phyloP scores from a whole-genome alignment of 163 green algal species.

The Scenedesmus sp. region DNA sequence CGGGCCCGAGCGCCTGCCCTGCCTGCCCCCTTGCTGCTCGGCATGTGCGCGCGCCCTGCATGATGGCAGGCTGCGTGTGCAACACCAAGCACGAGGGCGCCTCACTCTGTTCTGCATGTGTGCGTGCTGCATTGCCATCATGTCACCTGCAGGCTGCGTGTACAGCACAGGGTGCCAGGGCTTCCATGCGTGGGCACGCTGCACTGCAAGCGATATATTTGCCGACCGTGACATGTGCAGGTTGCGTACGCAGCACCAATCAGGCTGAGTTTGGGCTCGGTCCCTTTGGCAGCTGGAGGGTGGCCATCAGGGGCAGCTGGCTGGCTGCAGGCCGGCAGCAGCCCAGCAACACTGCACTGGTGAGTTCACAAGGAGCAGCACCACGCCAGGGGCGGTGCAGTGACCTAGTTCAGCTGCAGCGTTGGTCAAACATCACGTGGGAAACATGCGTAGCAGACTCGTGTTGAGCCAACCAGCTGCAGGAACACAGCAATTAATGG shows the following conservation, averaged over 20 bases:
- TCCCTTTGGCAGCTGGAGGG: constrained; percentile 24
- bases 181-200: too few relatives aligned
- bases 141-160: not conserved
- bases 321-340: not conserved
- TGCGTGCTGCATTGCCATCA: not conserved
- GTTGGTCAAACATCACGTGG: too few relatives aligned
- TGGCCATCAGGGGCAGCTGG: constrained; percentile 11
- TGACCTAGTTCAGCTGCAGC: too few relatives aligned
- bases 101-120: too few relatives aligned
- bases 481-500: too few relatives aligned
- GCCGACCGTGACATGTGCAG: not conserved
- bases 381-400: too few relatives aligned
- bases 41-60: not conserved
- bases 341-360: not conserved
- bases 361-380: not conserved
- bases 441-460: too few relatives aligned
- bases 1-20: too few relatives aligned
- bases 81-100: too few relatives aligned
- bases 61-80: not conserved
- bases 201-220: too few relatives aligned
- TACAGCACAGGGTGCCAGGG: too few relatives aligned
- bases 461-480: too few relatives aligned
- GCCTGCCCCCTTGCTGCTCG: not conserved
- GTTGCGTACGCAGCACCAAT: not conserved
- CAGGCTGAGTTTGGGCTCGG: constrained; percentile 14